Evolutionary conservation across 2,329 filamentous ascomycete species (phyloP), one percentile per base, ranked within the genome.

Genomic region (Trichoderma citrinoviride): DNA sequence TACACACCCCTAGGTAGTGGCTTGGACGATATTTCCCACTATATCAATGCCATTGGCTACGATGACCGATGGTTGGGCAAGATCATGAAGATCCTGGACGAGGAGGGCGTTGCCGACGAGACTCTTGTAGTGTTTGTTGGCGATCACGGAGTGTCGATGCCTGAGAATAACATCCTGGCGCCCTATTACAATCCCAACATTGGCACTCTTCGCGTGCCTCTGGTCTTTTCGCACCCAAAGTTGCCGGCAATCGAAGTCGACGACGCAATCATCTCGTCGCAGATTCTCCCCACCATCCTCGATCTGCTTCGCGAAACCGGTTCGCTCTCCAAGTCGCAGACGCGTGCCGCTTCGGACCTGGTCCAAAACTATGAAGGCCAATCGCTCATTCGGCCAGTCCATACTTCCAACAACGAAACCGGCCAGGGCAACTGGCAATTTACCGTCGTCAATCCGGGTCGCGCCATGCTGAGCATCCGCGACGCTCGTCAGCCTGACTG

Each of bases 341-440:
- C 64, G 17, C 50, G 64, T 5, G 71, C 73, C 15, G 73, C 73
- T 0, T 66, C 61, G 2, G 73, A 76, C 33, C 69, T 77, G 8
- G 64, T 71, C 3, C 66, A 71, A 21, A 75, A 76, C 61, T 77
- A 76, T 50, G 75, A 77, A 53, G 75, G 75, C 3, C 73, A 77
- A 52, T 76, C 74, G 3, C 69, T 77, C 8, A 72, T 77, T 43
- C 74, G 75, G 7, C 70, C 72, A 0, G 69, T 73, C 21, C 70
- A 68, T 55, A 70, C 65, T 1, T 41, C 49, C 1, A 70, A 68
- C 14, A 66, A 67, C 2, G 12, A 57, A 33, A 66, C 66, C 1
- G 68, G 71, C 3, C 67, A 71, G 17, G 73, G 71, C 5, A 67
- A 73, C 46, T 77, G 75, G 75, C 74, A 77, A 19, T 76, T 75